Evolutionary conservation across 768 basidiomycete species (phyloP).

Genomic region (Suillus lakei): DNA sequence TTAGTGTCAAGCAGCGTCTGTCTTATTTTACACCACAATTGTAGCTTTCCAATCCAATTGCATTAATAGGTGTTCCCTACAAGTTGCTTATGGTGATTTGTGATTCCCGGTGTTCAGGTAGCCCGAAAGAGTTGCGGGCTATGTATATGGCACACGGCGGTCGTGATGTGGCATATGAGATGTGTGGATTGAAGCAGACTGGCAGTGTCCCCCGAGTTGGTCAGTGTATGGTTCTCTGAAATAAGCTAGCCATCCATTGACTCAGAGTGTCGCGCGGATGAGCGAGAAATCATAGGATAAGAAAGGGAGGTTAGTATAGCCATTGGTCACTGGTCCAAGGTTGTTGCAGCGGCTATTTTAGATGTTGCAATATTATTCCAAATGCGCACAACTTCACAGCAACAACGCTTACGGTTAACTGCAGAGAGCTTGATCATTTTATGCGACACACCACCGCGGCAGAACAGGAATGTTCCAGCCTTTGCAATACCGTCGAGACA

Average conservation of each 20-base stretch:
- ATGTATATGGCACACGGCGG: too few species aligned
- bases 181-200: neutral
- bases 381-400: too few species aligned
- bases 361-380: neutral
- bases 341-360: neutral
- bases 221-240: neutral
- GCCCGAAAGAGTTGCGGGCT: neutral
- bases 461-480: neutral
- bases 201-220: neutral
- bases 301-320: too few species aligned
- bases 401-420: neutral
- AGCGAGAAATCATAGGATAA: neutral
- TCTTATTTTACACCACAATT: neutral
- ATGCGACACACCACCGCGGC: neutral
- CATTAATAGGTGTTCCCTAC: too few species aligned
- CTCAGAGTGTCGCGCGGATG: neutral
- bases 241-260: neutral
- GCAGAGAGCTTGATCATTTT: neutral
- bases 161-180: too few species aligned
- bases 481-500: neutral
- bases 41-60: slow-evolving; percentile 1
- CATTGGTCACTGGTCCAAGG: too few species aligned
- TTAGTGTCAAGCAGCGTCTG: neutral
- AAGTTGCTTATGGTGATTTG: neutral
- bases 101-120: neutral